A percentile compares a stretch with the other conserved stretches of the same genome.
Conservation (phyloP, 208 protist genomes). For the Acanthamoeba divionensis region DNA sequence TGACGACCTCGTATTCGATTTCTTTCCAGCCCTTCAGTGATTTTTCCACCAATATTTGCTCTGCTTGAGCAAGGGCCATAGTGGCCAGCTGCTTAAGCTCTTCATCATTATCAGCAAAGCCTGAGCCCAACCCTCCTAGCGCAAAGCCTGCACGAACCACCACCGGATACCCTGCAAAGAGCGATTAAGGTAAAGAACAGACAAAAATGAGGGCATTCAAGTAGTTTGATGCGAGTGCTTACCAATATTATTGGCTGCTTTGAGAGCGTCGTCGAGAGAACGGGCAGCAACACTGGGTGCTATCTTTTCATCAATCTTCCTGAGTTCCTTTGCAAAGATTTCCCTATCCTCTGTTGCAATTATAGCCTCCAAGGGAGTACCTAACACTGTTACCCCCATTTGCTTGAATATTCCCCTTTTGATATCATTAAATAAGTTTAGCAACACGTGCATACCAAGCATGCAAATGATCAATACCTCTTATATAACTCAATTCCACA, state of each 20-base stretch:
- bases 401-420: conserved; percentile 86
- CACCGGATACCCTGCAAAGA: conserved; percentile 92
- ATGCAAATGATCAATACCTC: neutral
- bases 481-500: conserved; percentile 94
- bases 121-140: conserved; percentile 96
- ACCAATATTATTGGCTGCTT: conserved; percentile 79
- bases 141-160: conserved; percentile 97
- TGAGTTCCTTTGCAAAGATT: conserved; percentile 93
- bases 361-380: conserved; percentile 93
- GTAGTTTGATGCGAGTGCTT: no score
- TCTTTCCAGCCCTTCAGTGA: conserved; percentile 99
- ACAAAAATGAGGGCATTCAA: conserved; percentile 82
- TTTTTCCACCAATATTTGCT: conserved; percentile 95
- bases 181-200: neutral
- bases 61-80: conserved; percentile 82
- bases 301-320: conserved; percentile 92
- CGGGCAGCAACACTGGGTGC: conserved; percentile 70
- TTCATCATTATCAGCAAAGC: conserved; percentile 84
- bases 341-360: conserved; percentile 95
- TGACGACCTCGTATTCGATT: conserved; percentile 98
- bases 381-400: conserved; percentile 93
- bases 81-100: conserved; percentile 70
- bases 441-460: neutral
- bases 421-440: neutral
- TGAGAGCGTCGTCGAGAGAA: conserved; percentile 70